Evolutionary conservation across 163 green algal genomes (phyloP).

Genomic region (Coccomyxa subellipsoidea): DNA sequence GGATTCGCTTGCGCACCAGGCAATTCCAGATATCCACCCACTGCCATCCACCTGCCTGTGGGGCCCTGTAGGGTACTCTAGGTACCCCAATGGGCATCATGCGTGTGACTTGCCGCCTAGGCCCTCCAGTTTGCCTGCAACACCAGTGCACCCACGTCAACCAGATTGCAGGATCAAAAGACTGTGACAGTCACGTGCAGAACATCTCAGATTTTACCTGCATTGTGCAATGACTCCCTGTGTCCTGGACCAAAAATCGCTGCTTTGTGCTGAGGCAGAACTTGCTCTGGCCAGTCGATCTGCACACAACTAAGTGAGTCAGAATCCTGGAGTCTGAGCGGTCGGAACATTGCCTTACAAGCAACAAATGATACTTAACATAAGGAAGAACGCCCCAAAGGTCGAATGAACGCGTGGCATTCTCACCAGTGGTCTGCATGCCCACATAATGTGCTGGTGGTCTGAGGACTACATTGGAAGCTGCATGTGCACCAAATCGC

Average conservation of each 20-base stretch:
- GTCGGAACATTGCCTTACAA: no score
- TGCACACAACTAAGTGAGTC: neutral
- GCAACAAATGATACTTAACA: no score
- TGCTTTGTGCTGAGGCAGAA: neutral
- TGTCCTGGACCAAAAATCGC: neutral
- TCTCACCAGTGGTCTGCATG: neutral
- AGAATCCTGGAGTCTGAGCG: no score
- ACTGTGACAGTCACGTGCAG: no score
- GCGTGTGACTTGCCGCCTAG: slow-evolving; percentile 38
- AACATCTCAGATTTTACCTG: no score
- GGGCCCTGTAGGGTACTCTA: slow-evolving; percentile 78
- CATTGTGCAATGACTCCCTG: neutral
- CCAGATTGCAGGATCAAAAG: no score
- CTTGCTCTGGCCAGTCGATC: neutral
- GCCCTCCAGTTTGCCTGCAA: slow-evolving; percentile 22
- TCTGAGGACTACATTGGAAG: neutral
- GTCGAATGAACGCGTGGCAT: neutral
- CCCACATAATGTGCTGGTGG: slow-evolving; percentile 6
- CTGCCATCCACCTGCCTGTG: slow-evolving; percentile 72
- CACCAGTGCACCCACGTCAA: neutral
- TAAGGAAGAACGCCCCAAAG: no score
- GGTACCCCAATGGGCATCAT: slow-evolving; percentile 92
- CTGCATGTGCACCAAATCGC: neutral
- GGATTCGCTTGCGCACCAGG: slow-evolving; percentile 59
- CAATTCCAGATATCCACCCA: slow-evolving; percentile 96